Evolutionary conservation across 1,284 basidiomycete genomes (phyloP), one percentile per base, ranked within the genome.

Genomic region (Mycosarcoma mackinlayi): DNA sequence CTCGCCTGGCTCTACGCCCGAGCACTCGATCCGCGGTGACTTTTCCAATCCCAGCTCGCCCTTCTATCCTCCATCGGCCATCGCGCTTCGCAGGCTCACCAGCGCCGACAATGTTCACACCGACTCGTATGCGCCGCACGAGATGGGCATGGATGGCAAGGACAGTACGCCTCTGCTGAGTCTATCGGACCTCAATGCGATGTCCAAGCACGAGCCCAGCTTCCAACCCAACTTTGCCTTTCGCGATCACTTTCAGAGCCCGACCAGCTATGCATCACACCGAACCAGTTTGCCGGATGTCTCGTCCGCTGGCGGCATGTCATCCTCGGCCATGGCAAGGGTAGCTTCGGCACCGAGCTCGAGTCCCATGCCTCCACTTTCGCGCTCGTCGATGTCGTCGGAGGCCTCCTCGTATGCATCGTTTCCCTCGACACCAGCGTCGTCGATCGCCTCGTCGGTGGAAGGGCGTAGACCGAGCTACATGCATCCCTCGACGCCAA

Each of bases 371-470:
- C 55, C 62, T 25, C 57, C 47, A 10, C 57, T 63, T 19, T 23
- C 59, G n/a, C 64, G 69, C 18, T 63, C 59, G 3, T 59, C 57
- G 41, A 50, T 56, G 23, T 72, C 69, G 11, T 64, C 69, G 5
- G 69, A 62, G 37, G 52, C 63, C 14, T 72, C 69, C 0, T 66
- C 69, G 27, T 56, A 59, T 14, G 37, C 47, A 1, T 77, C 75
- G 14, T 69, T 75, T 46, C 72, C 72, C 1, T 65, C 62, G 18
- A 75, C 72, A 7, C 75, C 75, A 5, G 58, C 65, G 3, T 63
- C 68, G 24, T 38, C 40, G 24, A 38, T 55, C 24, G 42, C 46
- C 24, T 18, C 30, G n/a, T 37, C 38, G 3, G 39, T 35, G 31
- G 52, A 62, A 11, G 58, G 55, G 24, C 58, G 58, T 13, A 53